Base-by-base conservation (phyloP, 2,329 filamentous ascomycete species). In the Blumeria hordei region DNA sequence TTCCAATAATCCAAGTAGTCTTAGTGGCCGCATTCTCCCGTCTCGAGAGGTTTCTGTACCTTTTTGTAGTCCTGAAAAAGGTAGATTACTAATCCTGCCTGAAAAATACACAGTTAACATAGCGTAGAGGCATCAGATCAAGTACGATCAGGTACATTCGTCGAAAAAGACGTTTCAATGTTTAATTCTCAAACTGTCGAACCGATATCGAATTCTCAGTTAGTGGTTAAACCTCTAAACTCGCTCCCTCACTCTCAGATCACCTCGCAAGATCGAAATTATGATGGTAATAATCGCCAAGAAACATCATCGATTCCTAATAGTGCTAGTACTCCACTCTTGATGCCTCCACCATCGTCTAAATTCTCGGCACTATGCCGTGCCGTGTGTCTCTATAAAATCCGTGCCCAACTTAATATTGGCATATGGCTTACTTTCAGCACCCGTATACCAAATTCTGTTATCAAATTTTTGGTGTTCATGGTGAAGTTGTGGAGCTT, bases 401-500 rank as follows among this genome's bases (percentile, higher is more conserved):
- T 74, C 58, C 67, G 62, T 57, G 61, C 61, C 50, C 58, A 2
- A 28, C 21, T 2, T 28, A 28, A 28, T 28, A 28, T 28, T 28
- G 21, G 59, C 59, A 63, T 61, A 44, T 68, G 64, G 62, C 58
- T 59, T 44, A 57, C 55, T 7, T 64, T 56, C 36, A 66, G 69
- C 58, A 60, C 59, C 6, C 64, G 63, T 21, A 61, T 62, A 5
- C 59, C 67, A 58, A 62, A 67, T 65, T 65, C 67, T 52, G 54
- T 69, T 5, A 59, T 75, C 18, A 80, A 81, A 51, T 67, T 85
- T 2, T 61, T 67, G 0, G 61, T 88, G 0, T 88, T 94, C 61
- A 65, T 82, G 6, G 60, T 74, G 53, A 94, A 94, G 66, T 68
- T 88, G 8, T 68, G 74, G 11, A 77, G 78, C 0, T 67, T 92